These are phyloP conservation scores for Pythium periplocum DNA, from an alignment of 352 stramenopile genomes.

Conservation along the genomic window DNA sequence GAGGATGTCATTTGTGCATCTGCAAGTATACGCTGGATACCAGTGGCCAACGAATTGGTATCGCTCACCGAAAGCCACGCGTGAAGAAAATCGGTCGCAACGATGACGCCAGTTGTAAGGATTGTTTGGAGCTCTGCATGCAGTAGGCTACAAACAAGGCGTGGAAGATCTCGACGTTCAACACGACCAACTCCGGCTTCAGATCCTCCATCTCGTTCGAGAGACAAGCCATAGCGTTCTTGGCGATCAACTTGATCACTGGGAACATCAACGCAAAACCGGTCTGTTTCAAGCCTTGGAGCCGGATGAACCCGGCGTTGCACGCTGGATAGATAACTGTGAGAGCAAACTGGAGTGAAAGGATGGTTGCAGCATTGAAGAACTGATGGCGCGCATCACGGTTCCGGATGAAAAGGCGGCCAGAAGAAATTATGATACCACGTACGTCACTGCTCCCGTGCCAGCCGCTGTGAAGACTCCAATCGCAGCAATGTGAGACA, in stretches of 20 bases:
- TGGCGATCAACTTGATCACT: slow-evolving; percentile 29
- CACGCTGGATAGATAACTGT: slow-evolving; percentile 30
- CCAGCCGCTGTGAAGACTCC: not conserved
- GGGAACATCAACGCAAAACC: slow-evolving; percentile 25
- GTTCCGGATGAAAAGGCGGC: slow-evolving; percentile 14
- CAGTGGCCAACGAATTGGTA: slow-evolving; percentile 3
- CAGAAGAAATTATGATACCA: slow-evolving; percentile 19
- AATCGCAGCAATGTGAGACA: not conserved
- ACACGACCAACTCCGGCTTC: slow-evolving; percentile 30
- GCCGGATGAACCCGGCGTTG: slow-evolving; percentile 21
- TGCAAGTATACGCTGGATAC: no score
- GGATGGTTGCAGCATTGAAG: slow-evolving; percentile 18
- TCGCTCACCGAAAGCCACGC: slow-evolving; percentile 19
- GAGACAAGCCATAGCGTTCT: slow-evolving; percentile 23
- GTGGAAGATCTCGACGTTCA: slow-evolving; percentile 41
- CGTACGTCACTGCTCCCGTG: slow-evolving; percentile 15
- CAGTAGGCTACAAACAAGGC: slow-evolving; percentile 30
- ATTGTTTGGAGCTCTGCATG: slow-evolving; percentile 26
- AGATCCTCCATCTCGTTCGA: slow-evolving; percentile 18
- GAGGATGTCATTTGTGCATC: no score
- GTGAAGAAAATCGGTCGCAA: slow-evolving; percentile 18
- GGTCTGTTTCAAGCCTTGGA: slow-evolving; percentile 12
- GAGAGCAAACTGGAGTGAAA: slow-evolving; percentile 25
- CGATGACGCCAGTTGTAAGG: slow-evolving; percentile 14
- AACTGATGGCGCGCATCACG: slow-evolving; percentile 13